These are phyloP conservation scores for Dryadomyces quercus-mongolicae DNA, from an alignment of 2,329 filamentous ascomycete species.

Conservation along the genomic window DNA sequence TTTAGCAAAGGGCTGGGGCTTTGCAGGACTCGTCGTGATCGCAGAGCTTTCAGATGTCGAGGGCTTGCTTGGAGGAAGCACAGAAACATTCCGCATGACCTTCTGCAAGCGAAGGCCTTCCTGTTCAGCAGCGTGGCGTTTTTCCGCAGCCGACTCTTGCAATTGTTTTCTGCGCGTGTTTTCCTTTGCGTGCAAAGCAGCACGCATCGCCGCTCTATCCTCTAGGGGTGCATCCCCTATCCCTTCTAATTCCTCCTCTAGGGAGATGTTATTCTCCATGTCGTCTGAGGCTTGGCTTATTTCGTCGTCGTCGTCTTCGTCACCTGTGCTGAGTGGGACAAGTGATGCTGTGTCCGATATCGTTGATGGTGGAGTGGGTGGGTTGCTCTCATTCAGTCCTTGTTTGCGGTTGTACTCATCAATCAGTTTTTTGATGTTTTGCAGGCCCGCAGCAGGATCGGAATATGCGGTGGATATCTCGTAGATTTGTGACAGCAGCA, in stretches of 20 bases:
- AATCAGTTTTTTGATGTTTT: background rate
- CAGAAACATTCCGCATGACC: background rate
- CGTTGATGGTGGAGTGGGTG: background rate
- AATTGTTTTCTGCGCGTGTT: background rate
- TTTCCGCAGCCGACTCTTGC: conserved; percentile 1
- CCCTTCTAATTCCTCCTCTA: conserved; percentile 12
- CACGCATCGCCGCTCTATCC: conserved; percentile 6
- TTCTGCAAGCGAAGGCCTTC: conserved; percentile 4
- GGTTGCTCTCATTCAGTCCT: background rate
- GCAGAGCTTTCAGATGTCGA: background rate
- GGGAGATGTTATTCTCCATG: conserved; percentile 5
- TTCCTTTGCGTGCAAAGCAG: conserved; percentile 3
- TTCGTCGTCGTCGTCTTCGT: background rate
- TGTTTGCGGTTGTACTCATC: background rate
- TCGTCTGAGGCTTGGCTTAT: background rate
- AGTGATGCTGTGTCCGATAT: background rate
- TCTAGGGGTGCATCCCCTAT: conserved; percentile 7
- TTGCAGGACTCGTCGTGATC: background rate
- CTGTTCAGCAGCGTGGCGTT: conserved; percentile 5
- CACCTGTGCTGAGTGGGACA: background rate
- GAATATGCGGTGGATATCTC: no score
- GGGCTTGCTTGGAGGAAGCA: background rate
- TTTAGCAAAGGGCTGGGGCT: background rate
- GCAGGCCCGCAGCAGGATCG: background rate
- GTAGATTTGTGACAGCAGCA: no score